phyloP scores from a whole-genome alignment of 148 eudicot species.

The Persicaria tinctoria region DNA sequence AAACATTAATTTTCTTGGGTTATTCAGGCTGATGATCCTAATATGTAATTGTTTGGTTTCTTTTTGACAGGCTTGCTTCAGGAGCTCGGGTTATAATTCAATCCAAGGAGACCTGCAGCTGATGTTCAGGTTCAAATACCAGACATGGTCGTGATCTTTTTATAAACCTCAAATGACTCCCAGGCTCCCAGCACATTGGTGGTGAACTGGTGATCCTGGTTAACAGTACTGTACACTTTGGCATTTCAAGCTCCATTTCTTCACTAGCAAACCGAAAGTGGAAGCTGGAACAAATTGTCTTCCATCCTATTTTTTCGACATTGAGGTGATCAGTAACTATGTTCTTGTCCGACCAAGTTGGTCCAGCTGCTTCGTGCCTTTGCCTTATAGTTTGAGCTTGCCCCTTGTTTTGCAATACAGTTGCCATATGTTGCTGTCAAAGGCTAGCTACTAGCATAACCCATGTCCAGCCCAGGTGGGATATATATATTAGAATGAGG shows the following conservation, averaged over 20 bases:
- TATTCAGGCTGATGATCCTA: not conserved
- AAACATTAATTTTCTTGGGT: not conserved
- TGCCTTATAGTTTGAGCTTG: too few relatives aligned
- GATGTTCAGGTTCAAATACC: not conserved
- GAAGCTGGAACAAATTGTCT: not conserved
- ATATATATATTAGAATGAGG: too few relatives aligned
- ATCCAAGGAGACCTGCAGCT: conserved; percentile 29
- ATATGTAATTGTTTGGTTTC: not conserved
- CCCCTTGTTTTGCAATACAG: too few relatives aligned
- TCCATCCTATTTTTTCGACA: not conserved
- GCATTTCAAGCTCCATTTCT: not conserved
- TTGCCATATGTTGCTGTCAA: too few relatives aligned
- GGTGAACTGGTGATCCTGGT: not conserved
- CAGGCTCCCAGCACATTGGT: not conserved
- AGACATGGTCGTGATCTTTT: not conserved
- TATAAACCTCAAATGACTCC: not conserved
- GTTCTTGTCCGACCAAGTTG: not conserved
- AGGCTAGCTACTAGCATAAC: too few relatives aligned
- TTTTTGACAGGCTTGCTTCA: conserved; percentile 79
- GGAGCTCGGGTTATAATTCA: conserved; percentile 93
- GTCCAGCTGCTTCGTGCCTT: not conserved
- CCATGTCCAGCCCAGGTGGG: too few relatives aligned
- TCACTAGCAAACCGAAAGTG: not conserved
- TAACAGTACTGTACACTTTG: not conserved
- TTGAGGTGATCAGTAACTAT: not conserved